These are phyloP conservation scores for Ganoderma lucidum DNA, from an alignment of 1,284 basidiomycete genomes.

Conservation along the genomic window DNA sequence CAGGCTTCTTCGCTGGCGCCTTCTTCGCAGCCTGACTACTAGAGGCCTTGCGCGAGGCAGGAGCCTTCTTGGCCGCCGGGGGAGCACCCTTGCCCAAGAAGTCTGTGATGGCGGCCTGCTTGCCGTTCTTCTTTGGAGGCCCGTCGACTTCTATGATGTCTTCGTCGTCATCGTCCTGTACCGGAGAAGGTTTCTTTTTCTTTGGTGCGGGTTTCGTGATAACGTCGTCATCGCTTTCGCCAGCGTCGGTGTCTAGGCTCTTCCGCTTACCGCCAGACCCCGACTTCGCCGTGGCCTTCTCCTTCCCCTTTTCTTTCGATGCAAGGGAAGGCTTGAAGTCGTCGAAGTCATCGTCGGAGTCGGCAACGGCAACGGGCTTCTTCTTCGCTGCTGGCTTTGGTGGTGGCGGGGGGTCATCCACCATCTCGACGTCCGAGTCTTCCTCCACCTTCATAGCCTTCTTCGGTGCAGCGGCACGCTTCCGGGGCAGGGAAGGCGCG, in stretches of 20 bases:
- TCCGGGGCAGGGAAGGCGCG: constrained; percentile 38
- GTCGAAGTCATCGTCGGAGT: constrained; percentile 40
- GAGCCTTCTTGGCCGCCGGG: constrained; percentile 32
- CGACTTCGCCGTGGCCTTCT: constrained; percentile 40
- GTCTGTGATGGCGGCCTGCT: constrained; percentile 60
- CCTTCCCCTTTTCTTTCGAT: constrained; percentile 48
- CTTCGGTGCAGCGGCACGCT: constrained; percentile 37
- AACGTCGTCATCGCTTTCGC: constrained; percentile 49
- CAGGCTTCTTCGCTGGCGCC: constrained; percentile 46
- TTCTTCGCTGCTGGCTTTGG: constrained; percentile 35
- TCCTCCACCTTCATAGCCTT: constrained; percentile 42
- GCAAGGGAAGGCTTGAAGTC: constrained; percentile 37
- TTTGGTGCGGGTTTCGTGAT: constrained; percentile 51
- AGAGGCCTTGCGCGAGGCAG: constrained; percentile 39
- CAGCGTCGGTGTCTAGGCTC: constrained; percentile 47
- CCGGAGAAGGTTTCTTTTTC: constrained; percentile 34
- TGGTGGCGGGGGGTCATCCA: constrained; percentile 26
- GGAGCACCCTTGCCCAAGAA: constrained; percentile 64
- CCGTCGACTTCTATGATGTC: constrained; percentile 52
- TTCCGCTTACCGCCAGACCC: constrained; percentile 56
- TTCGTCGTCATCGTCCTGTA: constrained; percentile 48
- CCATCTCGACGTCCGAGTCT: constrained; percentile 50
- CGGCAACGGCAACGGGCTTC: constrained; percentile 35
- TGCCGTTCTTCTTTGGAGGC: constrained; percentile 44
- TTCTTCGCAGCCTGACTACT: constrained; percentile 43